These are phyloP conservation scores for Kodamaea laetipori DNA, from an alignment of 805 yeast species.

Conservation along the genomic window DNA sequence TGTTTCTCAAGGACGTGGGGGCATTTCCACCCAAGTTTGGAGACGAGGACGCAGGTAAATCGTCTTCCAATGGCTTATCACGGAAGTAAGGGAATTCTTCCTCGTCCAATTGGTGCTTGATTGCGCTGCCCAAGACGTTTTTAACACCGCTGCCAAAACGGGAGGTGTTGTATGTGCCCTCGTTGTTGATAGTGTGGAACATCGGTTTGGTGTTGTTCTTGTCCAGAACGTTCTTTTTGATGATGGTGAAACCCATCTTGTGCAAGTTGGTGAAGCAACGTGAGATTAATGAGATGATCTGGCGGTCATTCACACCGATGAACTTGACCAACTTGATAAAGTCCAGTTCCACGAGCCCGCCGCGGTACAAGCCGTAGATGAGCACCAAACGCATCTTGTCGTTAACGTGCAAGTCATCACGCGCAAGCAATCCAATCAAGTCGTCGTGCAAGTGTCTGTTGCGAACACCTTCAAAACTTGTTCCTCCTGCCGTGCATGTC, in stretches of 20 bases:
- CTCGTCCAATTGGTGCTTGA: constrained; percentile 55
- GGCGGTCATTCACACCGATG: constrained; percentile 45
- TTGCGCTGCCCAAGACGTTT: constrained; percentile 53
- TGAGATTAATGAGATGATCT: constrained; percentile 60
- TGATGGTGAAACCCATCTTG: constrained; percentile 57
- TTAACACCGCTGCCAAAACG: constrained; percentile 73
- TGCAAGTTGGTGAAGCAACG: constrained; percentile 44
- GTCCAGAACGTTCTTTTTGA: constrained; percentile 42
- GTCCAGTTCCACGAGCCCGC: constrained; percentile 77
- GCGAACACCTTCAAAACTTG: constrained; percentile 65
- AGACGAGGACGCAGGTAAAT: constrained; percentile 25
- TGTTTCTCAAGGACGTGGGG: constrained; percentile 59
- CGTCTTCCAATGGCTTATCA: constrained; percentile 66
- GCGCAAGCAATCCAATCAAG: constrained; percentile 55
- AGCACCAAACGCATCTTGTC: constrained; percentile 78
- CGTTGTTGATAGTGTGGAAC: constrained; percentile 57
- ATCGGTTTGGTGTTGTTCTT: constrained; percentile 51
- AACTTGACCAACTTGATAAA: constrained; percentile 66
- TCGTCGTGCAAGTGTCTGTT: constrained; percentile 62
- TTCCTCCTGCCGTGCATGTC: constrained; percentile 71
- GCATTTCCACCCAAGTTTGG: constrained; percentile 12
- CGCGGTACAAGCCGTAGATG: constrained; percentile 76
- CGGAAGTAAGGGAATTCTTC: constrained; percentile 70
- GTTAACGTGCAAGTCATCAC: constrained; percentile 50
- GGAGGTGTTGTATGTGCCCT: constrained; percentile 62